Evolutionary conservation across 2,329 filamentous ascomycete genomes (phyloP), one percentile per base, ranked within the genome.

Genomic region (Trichoderma lentiforme): DNA sequence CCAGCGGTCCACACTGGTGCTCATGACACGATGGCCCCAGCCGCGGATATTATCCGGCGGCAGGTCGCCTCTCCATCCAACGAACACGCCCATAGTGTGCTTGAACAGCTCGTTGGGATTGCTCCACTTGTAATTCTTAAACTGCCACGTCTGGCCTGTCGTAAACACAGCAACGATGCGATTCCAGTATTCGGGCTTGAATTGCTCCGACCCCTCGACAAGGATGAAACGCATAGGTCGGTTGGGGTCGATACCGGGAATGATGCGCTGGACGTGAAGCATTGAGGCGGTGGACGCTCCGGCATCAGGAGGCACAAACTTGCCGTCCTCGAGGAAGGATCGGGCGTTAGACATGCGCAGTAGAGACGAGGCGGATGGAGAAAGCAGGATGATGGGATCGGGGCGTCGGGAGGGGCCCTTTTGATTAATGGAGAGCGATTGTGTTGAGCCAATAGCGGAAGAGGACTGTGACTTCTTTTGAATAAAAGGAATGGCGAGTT

Each of bases 161-260:
- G 96, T 99, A 83, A 99, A 98, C 71, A 99, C 95, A 14, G 93
- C 96, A 2, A 98, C 96, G 7, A 99, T 92, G 66, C 95, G 91
- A 78, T 91, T 91, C 96, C 96, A 99, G 85, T 98, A 98, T 80
- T 98, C 95, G 0, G 96, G 96, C 81, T 97, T 97, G 88, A 99
- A 99, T 81, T 96, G 92, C 79, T 97, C 92, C 0, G 95, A 93
- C 21, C 91, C 92, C 81, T 99, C 96, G 69, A 98, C 95, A 51
- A 99, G 90, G 79, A 98, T 97, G 85, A 99, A 99, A 61, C 95
- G 93, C 78, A 96, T 90, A 1, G 94, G 91, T 18, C 92, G 90
- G 68, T 86, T 84, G 3, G 91, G 85, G 78, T 93, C 90, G 75
- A 96, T 87, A 53, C 86, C 84, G 71, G 92, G 93, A 76, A 98